A percentile compares a stretch with the other conserved stretches of the same genome.
Evolutionary conservation across 139 green algal genomes (phyloP).

Genomic region (Ettlia oleoabundans): DNA sequence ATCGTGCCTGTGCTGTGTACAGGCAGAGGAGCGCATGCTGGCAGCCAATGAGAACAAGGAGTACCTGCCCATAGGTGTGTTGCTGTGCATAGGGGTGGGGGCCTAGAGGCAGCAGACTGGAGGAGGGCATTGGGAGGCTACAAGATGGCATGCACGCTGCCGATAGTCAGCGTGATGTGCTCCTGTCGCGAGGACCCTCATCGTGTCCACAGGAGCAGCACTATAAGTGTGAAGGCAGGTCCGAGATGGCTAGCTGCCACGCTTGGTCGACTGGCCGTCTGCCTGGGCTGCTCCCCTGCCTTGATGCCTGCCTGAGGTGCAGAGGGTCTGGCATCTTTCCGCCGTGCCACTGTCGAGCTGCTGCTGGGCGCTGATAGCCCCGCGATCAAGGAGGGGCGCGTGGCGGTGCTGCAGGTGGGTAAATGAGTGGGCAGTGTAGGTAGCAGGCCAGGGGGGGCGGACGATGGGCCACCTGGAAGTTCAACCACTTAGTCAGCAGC

Average conservation of each 20-base stretch:
- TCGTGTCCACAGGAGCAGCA: too few species aligned
- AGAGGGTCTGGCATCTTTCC: conserved; percentile 89
- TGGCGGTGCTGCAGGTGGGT: conserved; percentile 20
- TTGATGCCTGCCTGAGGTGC: background rate
- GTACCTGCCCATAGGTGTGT: conserved; percentile 60
- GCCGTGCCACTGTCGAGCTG: conserved; percentile 85
- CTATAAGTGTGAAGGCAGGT: too few species aligned
- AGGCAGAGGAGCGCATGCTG: conserved; percentile 95
- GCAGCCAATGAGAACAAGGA: conserved; percentile 90
- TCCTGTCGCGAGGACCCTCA: too few species aligned
- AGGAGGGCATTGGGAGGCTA: background rate
- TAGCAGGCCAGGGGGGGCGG: too few species aligned
- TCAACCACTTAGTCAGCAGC: too few species aligned
- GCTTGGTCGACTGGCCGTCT: background rate
- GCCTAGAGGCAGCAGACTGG: too few species aligned
- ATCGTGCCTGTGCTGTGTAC: too few species aligned
- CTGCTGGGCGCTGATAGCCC: conserved; percentile 81
- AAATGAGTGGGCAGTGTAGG: too few species aligned
- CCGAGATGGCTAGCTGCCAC: too few species aligned
- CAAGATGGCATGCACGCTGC: background rate
- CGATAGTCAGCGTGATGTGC: too few species aligned
- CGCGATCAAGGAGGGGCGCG: conserved; percentile 72
- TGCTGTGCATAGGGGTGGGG: too few species aligned
- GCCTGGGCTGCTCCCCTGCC: background rate
- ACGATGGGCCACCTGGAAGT: too few species aligned